Base-by-base conservation (phyloP, 495 filamentous ascomycete genomes). In the Penicillium chermesinum region DNA sequence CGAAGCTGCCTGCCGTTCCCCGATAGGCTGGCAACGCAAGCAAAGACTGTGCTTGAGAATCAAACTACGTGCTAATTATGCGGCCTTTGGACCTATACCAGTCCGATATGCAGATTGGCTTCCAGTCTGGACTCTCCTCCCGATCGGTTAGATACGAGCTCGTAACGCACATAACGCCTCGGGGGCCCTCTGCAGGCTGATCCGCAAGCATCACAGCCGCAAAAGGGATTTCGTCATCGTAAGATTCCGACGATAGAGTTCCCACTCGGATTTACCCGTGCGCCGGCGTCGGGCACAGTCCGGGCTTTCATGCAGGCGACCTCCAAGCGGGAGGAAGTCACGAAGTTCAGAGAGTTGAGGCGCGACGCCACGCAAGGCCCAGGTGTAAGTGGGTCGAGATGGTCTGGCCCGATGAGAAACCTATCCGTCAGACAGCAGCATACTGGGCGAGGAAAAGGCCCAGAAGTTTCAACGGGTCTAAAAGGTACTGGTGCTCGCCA, bases 331-430 rank as follows among this genome's bases (percentile, higher is more conserved):
- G 16, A 20, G 36, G 22, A 36, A 38, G 19, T 46, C 46, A 18
- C 46, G 45, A 41, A 54, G 45, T 49, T 39, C 48, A 52, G 46
- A 51, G 41, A 47, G 52, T 48, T 52, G 52, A 52, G 58, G 54
- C 51, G 54, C 30, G 46, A 57, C 54, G 58, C 59, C 55, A 62
- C 59, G 41, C 13, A 55, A 52, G 52, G 58, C 38, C 58, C 43
- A 52, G 52, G 58, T 62, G 25, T 38, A 30, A 12, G 54, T 57
- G 57, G 50, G 50, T 44, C 57, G 47, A 38, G 49, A 42, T 33
- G 53, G 52, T 55, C 48, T 38, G 4, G 44, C 19, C 33, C 48
- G 34, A 40, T 39, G 27, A 14, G 34, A 46, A 45, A 30, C 27
- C 44, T 46, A 37, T 27, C 34, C 33, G 44, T 46, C 44, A 46